Evolutionary conservation across 1,284 basidiomycete genomes (phyloP).

Genomic region (Irpex sp.): DNA sequence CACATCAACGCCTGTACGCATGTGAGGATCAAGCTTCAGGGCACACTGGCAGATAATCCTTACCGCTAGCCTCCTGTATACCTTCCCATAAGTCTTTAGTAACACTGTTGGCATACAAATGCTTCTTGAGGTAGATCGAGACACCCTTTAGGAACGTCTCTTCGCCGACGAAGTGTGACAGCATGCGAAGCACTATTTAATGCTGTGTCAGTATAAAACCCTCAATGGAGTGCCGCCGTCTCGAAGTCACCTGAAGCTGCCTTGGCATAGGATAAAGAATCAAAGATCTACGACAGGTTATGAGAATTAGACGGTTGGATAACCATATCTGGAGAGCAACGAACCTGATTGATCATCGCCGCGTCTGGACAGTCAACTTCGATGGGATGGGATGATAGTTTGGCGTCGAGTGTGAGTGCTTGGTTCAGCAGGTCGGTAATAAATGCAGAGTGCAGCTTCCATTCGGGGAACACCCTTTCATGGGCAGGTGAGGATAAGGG

Average conservation of each 20-base stretch:
- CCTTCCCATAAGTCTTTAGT: slow-evolving; percentile 90
- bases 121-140: slow-evolving; percentile 88
- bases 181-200: slow-evolving; percentile 81
- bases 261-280: slow-evolving; percentile 82
- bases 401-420: slow-evolving; percentile 82
- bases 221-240: background rate
- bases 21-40: too few relatives aligned
- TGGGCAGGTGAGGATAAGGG: background rate
- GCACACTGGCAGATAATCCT: background rate
- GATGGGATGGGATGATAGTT: slow-evolving; percentile 91
- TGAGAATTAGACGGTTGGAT: too few relatives aligned
- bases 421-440: slow-evolving; percentile 54
- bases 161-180: slow-evolving; percentile 85
- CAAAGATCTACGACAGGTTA: slow-evolving; percentile 61
- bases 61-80: slow-evolving; percentile 71
- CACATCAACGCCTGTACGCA: slow-evolving; percentile 58
- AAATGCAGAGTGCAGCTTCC: slow-evolving; percentile 69
- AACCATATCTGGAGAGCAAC: background rate
- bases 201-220: background rate
- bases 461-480: slow-evolving; percentile 68
- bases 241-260: slow-evolving; percentile 61
- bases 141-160: slow-evolving; percentile 85
- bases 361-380: slow-evolving; percentile 90
- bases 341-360: slow-evolving; percentile 76
- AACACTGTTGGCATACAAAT: slow-evolving; percentile 78